Percentiles rank a stretch among this genome's conserved stretches.
Evolutionary conservation across 2,329 filamentous ascomycete species (phyloP).

Genomic region (Colletotrichum sp.): DNA sequence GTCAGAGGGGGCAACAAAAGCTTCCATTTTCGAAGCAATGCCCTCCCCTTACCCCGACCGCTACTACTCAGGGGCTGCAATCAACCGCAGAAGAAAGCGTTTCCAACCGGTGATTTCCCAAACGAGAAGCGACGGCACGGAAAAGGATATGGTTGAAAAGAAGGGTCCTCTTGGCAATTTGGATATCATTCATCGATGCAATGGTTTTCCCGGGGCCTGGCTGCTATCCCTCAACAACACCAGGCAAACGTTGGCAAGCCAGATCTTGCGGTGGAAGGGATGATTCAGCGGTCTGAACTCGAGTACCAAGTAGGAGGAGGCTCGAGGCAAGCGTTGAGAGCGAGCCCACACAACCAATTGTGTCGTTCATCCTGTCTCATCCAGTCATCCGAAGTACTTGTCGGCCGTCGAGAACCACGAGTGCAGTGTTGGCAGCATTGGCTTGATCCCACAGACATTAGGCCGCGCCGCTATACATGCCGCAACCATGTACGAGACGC

Average conservation of each 20-base stretch:
- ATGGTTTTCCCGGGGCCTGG: background rate
- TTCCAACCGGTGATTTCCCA: background rate
- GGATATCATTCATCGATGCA: background rate
- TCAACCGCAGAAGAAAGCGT: slow-evolving; percentile 6
- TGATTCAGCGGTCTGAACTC: background rate
- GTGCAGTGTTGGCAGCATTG: slow-evolving; percentile 4
- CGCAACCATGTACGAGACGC: background rate
- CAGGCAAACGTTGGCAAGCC: background rate
- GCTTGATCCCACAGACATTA: background rate
- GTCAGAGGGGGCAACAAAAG: background rate
- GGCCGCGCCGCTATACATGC: background rate
- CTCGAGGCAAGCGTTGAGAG: background rate
- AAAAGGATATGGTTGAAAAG: slow-evolving; percentile 8
- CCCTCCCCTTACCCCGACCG: background rate
- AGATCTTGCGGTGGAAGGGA: background rate
- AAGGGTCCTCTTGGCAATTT: slow-evolving; percentile 8
- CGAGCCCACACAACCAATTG: background rate
- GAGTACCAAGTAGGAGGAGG: background rate
- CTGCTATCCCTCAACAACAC: background rate
- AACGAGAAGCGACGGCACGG: background rate
- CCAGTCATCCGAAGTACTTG: slow-evolving; percentile 2
- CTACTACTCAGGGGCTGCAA: background rate
- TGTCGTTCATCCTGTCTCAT: background rate
- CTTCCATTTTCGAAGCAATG: background rate
- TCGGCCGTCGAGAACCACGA: background rate